Base-by-base conservation (phyloP, 2,329 filamentous ascomycete genomes). In the Sclerotinia glacialis region DNA sequence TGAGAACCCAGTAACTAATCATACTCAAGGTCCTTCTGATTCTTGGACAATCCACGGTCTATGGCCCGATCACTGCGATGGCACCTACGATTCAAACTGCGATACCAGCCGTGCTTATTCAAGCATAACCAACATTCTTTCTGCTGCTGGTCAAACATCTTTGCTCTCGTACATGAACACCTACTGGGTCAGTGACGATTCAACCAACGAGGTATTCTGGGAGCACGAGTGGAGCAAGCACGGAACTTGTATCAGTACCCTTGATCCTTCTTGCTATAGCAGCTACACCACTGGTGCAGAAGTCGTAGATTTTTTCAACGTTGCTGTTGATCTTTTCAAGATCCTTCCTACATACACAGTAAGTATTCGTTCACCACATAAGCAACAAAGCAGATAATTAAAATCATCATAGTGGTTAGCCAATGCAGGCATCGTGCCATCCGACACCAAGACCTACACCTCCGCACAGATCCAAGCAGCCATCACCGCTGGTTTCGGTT, bases 141-240 rank as follows among this genome's bases (percentile, higher is more conserved):
- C 82, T 9, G 78, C 82, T 11, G 81, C 82, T 37, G 83, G 83
- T 68, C 81, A 83, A 65, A 80, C 79, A 1, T 83, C 85, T 47
- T 80, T 88, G 1, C 79, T 92, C 1, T 78, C 79, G 1, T 90
- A 87, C 76, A 92, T 92, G 89, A 78, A 83, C 61, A 84, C 79
- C 2, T 91, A 88, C 78, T 70, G 69, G 69, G 87, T 89, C 76
- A 85, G 88, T 75, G 84, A 86, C 77, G 75, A 83, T 63, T 87
- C 87, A 66, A 77, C 86, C 59, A 85, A 89, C 72, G 83, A 88
- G 72, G 78, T 78, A 14, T 85, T 92, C 71, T 92, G 89, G 89
- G 80, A 89, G 74, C 89, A 92, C 76, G 89, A 92, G 77, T 92
- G 87, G 86, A 80, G 81, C 70, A 92, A 91, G 76, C 90, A 93